Evolutionary conservation across 2,329 filamentous ascomycete genomes (phyloP).

Genomic region (Stemphylium vesicarium): DNA sequence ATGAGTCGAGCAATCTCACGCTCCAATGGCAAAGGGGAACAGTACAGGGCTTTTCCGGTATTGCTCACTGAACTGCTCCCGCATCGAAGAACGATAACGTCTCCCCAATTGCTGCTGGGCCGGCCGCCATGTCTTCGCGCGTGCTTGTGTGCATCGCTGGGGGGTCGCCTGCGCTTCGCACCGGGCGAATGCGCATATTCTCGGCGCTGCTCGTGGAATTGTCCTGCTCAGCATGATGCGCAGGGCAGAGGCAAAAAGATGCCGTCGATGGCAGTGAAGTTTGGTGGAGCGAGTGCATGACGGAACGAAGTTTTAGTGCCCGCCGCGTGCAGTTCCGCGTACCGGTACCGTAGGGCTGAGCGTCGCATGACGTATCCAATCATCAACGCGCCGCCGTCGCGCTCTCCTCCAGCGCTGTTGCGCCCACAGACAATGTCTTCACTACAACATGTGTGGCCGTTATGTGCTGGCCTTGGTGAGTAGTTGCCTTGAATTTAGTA

Average conservation of each 20-base stretch:
- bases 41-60: slow-evolving; percentile 49
- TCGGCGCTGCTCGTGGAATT: slow-evolving; percentile 33
- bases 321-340: slow-evolving; percentile 30
- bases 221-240: slow-evolving; percentile 48
- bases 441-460: slow-evolving; percentile 68
- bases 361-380: slow-evolving; percentile 44
- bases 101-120: slow-evolving; percentile 33
- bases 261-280: slow-evolving; percentile 15
- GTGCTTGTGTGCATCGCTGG: slow-evolving; percentile 26
- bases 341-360: slow-evolving; percentile 45
- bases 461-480: slow-evolving; percentile 69
- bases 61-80: slow-evolving; percentile 41
- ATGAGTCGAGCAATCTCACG: slow-evolving; percentile 19
- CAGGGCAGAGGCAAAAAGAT: slow-evolving; percentile 21
- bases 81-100: slow-evolving; percentile 38
- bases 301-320: slow-evolving; percentile 36
- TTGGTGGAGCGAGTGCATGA: slow-evolving; percentile 28
- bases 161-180: slow-evolving; percentile 33
- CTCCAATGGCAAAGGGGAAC: slow-evolving; percentile 44
- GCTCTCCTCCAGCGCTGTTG: slow-evolving; percentile 3
- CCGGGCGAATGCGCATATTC: slow-evolving; percentile 28
- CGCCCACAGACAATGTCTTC: slow-evolving; percentile 22
- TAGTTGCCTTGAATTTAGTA: slow-evolving; percentile 4
- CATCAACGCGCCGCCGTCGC: slow-evolving; percentile 26
- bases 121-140: slow-evolving; percentile 33